Evolutionary conservation across 768 basidiomycete species (phyloP).

Genomic region (Boletus insuetus): DNA sequence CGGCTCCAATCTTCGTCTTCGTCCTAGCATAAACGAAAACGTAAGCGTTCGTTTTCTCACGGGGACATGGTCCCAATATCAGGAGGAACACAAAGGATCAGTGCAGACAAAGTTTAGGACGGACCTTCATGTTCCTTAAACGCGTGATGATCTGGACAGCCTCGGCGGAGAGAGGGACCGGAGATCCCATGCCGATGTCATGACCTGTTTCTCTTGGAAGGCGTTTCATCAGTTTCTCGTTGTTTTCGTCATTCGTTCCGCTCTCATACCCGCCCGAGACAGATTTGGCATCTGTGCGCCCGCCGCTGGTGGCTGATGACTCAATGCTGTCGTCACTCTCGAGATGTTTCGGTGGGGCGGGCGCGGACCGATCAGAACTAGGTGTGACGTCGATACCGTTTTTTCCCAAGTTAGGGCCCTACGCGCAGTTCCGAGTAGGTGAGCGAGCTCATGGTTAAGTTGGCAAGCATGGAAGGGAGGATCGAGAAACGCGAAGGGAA

Average conservation of each 20-base stretch:
- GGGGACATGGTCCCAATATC: neutral
- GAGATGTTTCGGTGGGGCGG: constrained; percentile 47
- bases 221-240: constrained; percentile 40
- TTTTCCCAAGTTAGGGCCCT: constrained; percentile 74
- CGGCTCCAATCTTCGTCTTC: constrained; percentile 87
- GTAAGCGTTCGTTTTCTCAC: constrained; percentile 1
- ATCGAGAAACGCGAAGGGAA: neutral
- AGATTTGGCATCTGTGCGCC: neutral
- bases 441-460: constrained; percentile 3
- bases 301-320: constrained; percentile 25
- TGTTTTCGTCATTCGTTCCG: neutral
- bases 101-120: constrained; percentile 9
- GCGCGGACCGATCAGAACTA: constrained; percentile 60
- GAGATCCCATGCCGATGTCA: constrained; percentile 86
- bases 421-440: neutral
- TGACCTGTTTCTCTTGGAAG: constrained; percentile 83
- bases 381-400: constrained; percentile 80
- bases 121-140: constrained; percentile 79
- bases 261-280: neutral
- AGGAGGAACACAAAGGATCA: neutral
- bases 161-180: constrained; percentile 72
- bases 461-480: neutral
- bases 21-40: constrained; percentile 46
- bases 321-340: constrained; percentile 45
- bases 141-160: constrained; percentile 77